These are phyloP conservation scores for Botrytis sinoallii DNA, from an alignment of 2,329 filamentous ascomycete genomes.

Conservation along the genomic window DNA sequence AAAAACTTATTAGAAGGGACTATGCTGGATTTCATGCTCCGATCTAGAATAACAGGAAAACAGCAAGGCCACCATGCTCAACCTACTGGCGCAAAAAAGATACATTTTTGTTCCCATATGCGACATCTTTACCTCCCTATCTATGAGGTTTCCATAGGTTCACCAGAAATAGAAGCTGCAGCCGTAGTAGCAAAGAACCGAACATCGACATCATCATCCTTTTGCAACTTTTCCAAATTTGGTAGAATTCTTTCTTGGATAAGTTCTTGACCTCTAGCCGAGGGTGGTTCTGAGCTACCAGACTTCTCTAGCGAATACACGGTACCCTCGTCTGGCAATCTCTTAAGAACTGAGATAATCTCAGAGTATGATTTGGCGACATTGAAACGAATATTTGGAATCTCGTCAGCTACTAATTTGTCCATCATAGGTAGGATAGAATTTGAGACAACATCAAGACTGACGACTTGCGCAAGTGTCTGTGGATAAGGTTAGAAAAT, in stretches of 20 bases:
- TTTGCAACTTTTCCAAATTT: constrained; percentile 90
- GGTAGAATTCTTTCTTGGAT: constrained; percentile 85
- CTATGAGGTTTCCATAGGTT: constrained; percentile 53
- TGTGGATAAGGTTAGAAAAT: constrained; percentile 41
- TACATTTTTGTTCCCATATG: constrained; percentile 28
- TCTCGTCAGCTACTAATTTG: constrained; percentile 88
- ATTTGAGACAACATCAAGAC: constrained; percentile 85
- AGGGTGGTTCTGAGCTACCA: constrained; percentile 57
- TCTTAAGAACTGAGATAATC: constrained; percentile 86
- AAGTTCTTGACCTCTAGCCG: constrained; percentile 70
- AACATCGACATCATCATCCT: constrained; percentile 97
- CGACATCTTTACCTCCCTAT: constrained; percentile 36
- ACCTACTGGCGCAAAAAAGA: constrained; percentile 30
- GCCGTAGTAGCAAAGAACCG: constrained; percentile 96
- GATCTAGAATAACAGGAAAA: constrained; percentile 35
- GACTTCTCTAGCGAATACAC: constrained; percentile 82
- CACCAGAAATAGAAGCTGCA: constrained; percentile 51
- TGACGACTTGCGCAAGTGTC: constrained; percentile 92
- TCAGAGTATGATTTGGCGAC: constrained; percentile 96
- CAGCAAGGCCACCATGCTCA: constrained; percentile 29
- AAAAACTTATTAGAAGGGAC: constrained; percentile 23
- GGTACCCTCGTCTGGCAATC: constrained; percentile 84
- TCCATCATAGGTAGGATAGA: constrained; percentile 96
- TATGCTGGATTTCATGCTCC: constrained; percentile 38
- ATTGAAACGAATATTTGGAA: constrained; percentile 99